Evolutionary conservation across 768 basidiomycete species (phyloP), one percentile per base, ranked within the genome.

Genomic region (Lanmaoa rubissima): DNA sequence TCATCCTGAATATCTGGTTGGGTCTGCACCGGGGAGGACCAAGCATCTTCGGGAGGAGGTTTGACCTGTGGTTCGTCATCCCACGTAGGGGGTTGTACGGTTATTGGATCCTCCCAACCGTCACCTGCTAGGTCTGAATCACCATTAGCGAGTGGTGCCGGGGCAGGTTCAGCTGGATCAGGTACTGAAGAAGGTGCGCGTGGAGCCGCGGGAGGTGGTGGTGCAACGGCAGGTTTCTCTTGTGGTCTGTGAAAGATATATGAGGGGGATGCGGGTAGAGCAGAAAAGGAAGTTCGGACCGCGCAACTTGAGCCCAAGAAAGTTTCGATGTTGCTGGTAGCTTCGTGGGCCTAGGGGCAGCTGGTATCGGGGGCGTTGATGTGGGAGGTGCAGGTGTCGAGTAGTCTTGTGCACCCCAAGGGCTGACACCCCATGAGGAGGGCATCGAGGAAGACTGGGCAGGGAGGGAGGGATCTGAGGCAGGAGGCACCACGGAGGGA

Each of bases 271-370:
- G 5, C 8, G 17, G 5, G 17, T 12, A 42, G 32, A n/a, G 24
- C 42, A 17, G 14, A 43, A 56, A 6, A 57, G 32, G 28, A 26
- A 57, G 0, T 31, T 38, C 53, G 28, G 35, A 54, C 90, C 86
- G 79, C 60, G 91, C 90, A 68, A 93, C 79, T 65, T 93, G 88
- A 9, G 91, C 91, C 90, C 90, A 93, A 36, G 91, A 92, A 57
- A 89, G 72, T 75, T 91, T 90, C 9, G 88, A 84, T 13, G 82
- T 87, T 31, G 87, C 83, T 42, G 89, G 87, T 12, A 82, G 76
- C 73, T 85, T 88, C 14, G 61, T 54, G 64, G 70, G 61, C 73
- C 79, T 61, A 58, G 41, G 49, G 9, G 61, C 32, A 12, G 39
- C 55, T 4, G 61, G 48, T 59, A 59, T 67, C 19, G 48, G n/a